Conservation (phyloP, 2,329 filamentous ascomycete genomes). For the Aspergillus ochraceus region DNA sequence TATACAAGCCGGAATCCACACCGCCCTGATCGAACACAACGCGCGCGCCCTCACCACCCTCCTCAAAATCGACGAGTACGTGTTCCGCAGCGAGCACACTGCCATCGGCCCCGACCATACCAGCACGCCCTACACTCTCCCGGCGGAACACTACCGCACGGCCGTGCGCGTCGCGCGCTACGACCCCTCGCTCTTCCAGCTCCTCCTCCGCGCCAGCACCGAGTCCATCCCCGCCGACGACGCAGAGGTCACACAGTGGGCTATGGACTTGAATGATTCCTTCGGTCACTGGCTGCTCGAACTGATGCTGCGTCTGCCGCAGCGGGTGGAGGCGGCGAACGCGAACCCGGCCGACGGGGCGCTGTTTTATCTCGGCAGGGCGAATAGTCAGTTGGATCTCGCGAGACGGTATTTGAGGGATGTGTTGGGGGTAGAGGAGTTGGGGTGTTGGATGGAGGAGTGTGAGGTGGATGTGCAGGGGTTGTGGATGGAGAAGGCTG, state of each 20-base stretch:
- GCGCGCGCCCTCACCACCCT: slow-evolving; percentile 32
- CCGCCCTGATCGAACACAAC: slow-evolving; percentile 38
- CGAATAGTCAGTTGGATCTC: slow-evolving; percentile 20
- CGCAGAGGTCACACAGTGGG: slow-evolving; percentile 38
- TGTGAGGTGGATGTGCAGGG: slow-evolving; percentile 15
- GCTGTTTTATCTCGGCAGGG: slow-evolving; percentile 29
- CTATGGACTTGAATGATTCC: slow-evolving; percentile 24
- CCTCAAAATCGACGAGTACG: slow-evolving; percentile 40
- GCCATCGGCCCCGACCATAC: neutral
- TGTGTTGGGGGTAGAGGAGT: slow-evolving; percentile 22
- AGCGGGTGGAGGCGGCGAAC: slow-evolving; percentile 18
- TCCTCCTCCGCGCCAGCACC: slow-evolving; percentile 38
- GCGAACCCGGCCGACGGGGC: slow-evolving; percentile 15
- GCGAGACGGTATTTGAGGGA: slow-evolving; percentile 26
- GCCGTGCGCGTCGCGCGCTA: slow-evolving; percentile 27
- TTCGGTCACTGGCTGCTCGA: slow-evolving; percentile 39
- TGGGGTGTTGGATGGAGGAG: slow-evolving; percentile 28
- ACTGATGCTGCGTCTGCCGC: slow-evolving; percentile 34
- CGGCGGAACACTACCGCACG: slow-evolving; percentile 35
- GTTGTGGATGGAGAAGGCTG: neutral
- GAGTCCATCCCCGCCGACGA: slow-evolving; percentile 40
- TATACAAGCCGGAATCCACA: slow-evolving; percentile 41
- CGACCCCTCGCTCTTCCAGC: slow-evolving; percentile 29
- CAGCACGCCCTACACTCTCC: slow-evolving; percentile 26
- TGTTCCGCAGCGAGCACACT: slow-evolving; percentile 18